A percentile compares a stretch with the other conserved stretches of the same genome.
Evolutionary conservation across 805 yeast species (phyloP).

Genomic region (Jamesozyma gamospora): DNA sequence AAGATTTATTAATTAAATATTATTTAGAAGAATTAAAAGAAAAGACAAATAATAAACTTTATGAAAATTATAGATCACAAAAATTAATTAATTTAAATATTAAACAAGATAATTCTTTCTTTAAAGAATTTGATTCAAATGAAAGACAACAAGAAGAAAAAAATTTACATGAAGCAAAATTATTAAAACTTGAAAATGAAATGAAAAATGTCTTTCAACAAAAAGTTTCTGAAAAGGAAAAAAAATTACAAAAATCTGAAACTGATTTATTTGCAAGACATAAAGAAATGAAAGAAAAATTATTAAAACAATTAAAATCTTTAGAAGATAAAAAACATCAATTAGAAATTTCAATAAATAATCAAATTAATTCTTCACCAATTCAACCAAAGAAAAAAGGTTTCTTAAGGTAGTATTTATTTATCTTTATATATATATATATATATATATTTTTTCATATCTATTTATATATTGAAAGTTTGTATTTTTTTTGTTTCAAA

Average conservation of each 20-base stretch:
- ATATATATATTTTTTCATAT: neutral
- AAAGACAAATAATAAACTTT: constrained; percentile 60
- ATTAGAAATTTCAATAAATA: constrained; percentile 42
- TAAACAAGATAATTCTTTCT: constrained; percentile 86
- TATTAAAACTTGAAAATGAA: constrained; percentile 89
- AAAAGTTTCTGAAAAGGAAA: constrained; percentile 93
- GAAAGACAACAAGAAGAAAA: constrained; percentile 90
- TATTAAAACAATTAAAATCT: constrained; percentile 76
- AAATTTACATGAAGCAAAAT: constrained; percentile 83
- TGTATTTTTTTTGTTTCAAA: no score
- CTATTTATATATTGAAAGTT: no score
- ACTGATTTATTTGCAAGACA: constrained; percentile 92
- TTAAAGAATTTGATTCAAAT: constrained; percentile 88
- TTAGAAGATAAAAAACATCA: constrained; percentile 85
- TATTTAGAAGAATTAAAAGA: constrained; percentile 92
- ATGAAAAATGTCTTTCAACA: constrained; percentile 95
- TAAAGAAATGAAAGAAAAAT: constrained; percentile 93
- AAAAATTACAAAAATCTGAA: constrained; percentile 92
- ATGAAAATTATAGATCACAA: constrained; percentile 82
- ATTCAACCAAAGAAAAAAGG: constrained; percentile 67
- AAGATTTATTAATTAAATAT: constrained; percentile 80
- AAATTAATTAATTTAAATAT: constrained; percentile 77
- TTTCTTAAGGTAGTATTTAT: constrained; percentile 35
- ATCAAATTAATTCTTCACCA: constrained; percentile 33
- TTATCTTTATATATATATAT: constrained; percentile 1